Evolutionary conservation across 2,329 filamentous ascomycete species (phyloP), one percentile per base, ranked within the genome.

Genomic region (Xylaria sp.): DNA sequence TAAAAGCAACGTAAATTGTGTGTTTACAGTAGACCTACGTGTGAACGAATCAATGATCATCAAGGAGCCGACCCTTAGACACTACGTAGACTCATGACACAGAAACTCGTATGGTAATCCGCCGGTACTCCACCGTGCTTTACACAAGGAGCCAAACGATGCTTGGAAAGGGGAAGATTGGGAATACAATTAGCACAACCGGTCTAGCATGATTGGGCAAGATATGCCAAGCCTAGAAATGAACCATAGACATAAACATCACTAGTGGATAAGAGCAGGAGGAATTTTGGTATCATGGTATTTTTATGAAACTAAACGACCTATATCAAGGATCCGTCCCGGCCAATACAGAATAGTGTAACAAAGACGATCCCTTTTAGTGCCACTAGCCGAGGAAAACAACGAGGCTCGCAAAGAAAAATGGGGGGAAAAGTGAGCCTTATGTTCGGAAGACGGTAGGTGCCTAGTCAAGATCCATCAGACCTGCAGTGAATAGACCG

Each of bases 271-370:
- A 36, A 55, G 39, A 57, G 36, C 54, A 56, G 24, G 30, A 60
- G n/a, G 53, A 56, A 39, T 69, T 69, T 70, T 69, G 70, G 72
- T 75, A 72, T 72, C 71, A 72, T 69, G 55, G 39, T 71, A 68
- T 69, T 71, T 60, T 64, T 65, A 67, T 67, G 64, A 69, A 74
- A 73, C 73, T 73, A 67, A 68, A 72, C 64, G 65, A 73, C 72
- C 74, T 74, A 72, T 73, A 66, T 72, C 65, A 61, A 71, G 58
- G 63, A 71, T 65, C 67, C 63, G 57, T 64, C 65, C 67, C 50
- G 67, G 66, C 62, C 69, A 64, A 68, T 62, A 54, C 69, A 68
- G 64, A 71, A 73, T 71, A 65, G 64, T 65, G 65, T 61, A 64
- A 72, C 64, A 64, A 70, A 69, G 65, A 68, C 56, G 47, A 71